These are phyloP conservation scores for Citropsis articulata DNA, from an alignment of 345 rosid species.

Conservation along the genomic window DNA sequence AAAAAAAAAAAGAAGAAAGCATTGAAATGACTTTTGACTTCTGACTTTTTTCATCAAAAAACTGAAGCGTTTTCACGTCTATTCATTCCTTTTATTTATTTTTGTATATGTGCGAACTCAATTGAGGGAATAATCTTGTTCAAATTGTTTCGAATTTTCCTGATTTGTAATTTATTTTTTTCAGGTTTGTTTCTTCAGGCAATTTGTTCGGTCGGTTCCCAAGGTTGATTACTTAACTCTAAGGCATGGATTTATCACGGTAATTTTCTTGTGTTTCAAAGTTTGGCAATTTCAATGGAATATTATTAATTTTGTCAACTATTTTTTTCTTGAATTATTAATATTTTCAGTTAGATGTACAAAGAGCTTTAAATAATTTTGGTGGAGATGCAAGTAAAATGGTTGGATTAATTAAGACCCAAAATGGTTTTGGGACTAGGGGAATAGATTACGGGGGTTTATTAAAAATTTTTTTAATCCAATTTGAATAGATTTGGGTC, in stretches of 20 bases:
- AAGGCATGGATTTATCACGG: conserved; percentile 92
- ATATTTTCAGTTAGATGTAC: no score
- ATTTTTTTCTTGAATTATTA: neutral
- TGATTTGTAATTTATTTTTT: neutral
- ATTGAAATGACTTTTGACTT: neutral
- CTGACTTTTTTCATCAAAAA: no score
- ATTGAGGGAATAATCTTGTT: neutral
- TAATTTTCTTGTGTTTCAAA: conserved; percentile 12
- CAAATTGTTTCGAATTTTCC: neutral
- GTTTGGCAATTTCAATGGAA: neutral
- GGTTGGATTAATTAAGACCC: neutral
- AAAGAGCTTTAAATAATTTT: no score
- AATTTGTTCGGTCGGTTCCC: conserved; percentile 78
- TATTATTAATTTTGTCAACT: neutral
- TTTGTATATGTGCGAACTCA: neutral
- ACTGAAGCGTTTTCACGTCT: neutral
- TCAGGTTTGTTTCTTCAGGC: conserved; percentile 90
- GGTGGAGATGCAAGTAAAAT: neutral
- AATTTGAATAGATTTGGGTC: no score
- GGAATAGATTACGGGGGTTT: no score
- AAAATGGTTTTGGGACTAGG: neutral
- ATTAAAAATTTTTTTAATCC: no score
- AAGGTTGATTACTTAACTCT: conserved; percentile 88
- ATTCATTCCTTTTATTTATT: neutral
- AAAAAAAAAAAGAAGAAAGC: no score